phyloP scores from a whole-genome alignment of 2,329 filamentous ascomycete genomes.

The Hypoxylon sp. region DNA sequence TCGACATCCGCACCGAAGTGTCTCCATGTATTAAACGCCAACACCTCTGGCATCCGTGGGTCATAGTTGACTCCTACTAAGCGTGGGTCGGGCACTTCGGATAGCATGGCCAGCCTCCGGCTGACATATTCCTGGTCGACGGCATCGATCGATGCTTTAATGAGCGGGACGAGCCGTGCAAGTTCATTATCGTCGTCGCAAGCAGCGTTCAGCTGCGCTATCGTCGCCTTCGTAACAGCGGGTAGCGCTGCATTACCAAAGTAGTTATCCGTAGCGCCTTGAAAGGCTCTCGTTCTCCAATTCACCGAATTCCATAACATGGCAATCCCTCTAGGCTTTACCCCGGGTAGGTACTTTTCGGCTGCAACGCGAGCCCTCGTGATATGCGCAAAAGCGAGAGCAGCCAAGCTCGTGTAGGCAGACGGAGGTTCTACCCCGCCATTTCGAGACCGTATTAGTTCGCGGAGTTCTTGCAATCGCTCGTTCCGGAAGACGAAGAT shows the following conservation, averaged over 20 bases:
- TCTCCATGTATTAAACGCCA: slow-evolving; percentile 64
- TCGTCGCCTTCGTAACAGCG: slow-evolving; percentile 53
- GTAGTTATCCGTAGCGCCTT: slow-evolving; percentile 54
- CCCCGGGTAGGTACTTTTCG: slow-evolving; percentile 47
- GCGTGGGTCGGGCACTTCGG: slow-evolving; percentile 58
- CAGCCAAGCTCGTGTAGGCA: slow-evolving; percentile 59
- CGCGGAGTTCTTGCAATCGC: slow-evolving; percentile 55
- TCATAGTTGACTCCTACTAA: slow-evolving; percentile 59
- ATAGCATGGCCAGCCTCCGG: slow-evolving; percentile 57
- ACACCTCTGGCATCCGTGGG: slow-evolving; percentile 57
- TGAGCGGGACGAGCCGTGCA: slow-evolving; percentile 50
- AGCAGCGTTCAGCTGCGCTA: slow-evolving; percentile 47
- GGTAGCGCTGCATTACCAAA: slow-evolving; percentile 62
- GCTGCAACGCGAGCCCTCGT: slow-evolving; percentile 54
- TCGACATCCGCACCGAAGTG: slow-evolving; percentile 60
- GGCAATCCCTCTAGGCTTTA: slow-evolving; percentile 43
- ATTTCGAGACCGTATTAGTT: slow-evolving; percentile 44
- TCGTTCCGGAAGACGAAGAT: slow-evolving; percentile 59
- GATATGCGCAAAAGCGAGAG: slow-evolving; percentile 60
- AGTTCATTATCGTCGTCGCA: slow-evolving; percentile 50
- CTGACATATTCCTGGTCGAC: slow-evolving; percentile 61
- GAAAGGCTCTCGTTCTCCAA: slow-evolving; percentile 58
- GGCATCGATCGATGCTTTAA: slow-evolving; percentile 55
- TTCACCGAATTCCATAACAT: slow-evolving; percentile 61
- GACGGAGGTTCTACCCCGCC: slow-evolving; percentile 51